Base-by-base conservation (phyloP, 768 basidiomycete genomes). In the Tubosaeta brunneosetosa region DNA sequence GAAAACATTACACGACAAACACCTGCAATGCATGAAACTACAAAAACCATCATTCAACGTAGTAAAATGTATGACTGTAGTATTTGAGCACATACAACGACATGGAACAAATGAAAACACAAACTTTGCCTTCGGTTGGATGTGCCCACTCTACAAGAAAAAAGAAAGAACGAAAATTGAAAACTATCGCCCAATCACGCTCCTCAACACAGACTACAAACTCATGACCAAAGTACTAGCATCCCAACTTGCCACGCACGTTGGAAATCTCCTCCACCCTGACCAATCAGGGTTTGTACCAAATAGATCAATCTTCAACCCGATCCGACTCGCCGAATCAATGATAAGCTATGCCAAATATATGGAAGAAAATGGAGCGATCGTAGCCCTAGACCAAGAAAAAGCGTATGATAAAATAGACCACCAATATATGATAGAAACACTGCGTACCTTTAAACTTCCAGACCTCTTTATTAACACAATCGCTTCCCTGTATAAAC, bases 61-160 rank as follows among this genome's bases (percentile, higher is more conserved):
- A 0, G 19, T 58, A 0, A n/a, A 47, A 6, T 34, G 42, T 0
- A 45, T 65, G 0, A 57, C 27, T 0, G 22, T 0, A 0, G 37
- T 64, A 0, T 64, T 42, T 17, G 61, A 59, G 2, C 60, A 74
- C 32, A 73, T 75, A 0, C 50, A 67, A 50, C 0, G 3, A 1
- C 1, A 69, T 32, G 71, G 73, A 0, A 3, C 68, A 0, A 2
- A 16, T 3, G 1, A 17, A 0, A 3, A 10, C 0, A 53, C 61
- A 0, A 2, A 19, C 0, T 78, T 73, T 45, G 19, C 65, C 0
- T 42, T 62, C 7, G 75, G 75, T 0, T 64, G 61, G 60, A 63
- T 70, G 51, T 64, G 72, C 62, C 74, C 70, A 0, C 27, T 78
- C 0, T 77, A 72, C 50, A 78, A 78, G 32, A 77, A 77, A 37